Evolutionary conservation across 805 yeast genomes (phyloP), one percentile per base, ranked within the genome.

Genomic region (Schwanniomyces vanrijiae): DNA sequence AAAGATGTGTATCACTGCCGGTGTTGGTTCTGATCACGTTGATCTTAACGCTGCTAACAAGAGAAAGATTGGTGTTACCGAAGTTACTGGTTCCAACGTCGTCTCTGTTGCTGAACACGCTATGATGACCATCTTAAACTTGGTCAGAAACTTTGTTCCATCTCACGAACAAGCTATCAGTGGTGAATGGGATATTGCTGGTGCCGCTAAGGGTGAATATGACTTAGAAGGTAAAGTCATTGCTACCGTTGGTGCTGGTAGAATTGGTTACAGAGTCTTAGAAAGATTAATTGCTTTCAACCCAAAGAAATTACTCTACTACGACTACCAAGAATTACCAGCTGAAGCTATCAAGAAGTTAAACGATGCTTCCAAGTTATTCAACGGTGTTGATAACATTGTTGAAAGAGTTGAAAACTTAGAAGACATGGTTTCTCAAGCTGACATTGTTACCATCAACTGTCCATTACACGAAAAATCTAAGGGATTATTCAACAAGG

Each of bases 31-130:
- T 19, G 94, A 87, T 63, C 94, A 87, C 66, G 75, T 86, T 52
- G 92, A 86, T 60, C 75, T 87, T 58, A 77, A 77, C 54, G 86
- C 86, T 56, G 83, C 88, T 53, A 80, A 82, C 55, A 82, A 79
- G 53, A 71, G 73, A 50, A 77, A 80, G 51, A 80, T 87, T 59
- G 76, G 86, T 16, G 94, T 87, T 14, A 71, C 82, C 43, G 94
- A 87, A 68, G 94, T 87, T 45, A 87, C 95, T 24, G 92, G 94
- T 6, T 84, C 90, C 45, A 87, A 87, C 62, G 90, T 86, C 43
- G 78, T 77, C 19, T 83, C 90, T 13, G 94, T 87, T 41, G 91
- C 94, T 13, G 94, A 86, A 67, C 92, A 86, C 59, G 91, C 80
- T 39, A 64, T 86, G 42, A 81, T 86, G 85, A 82, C 88, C 40